Base-by-base conservation (phyloP, 495 filamentous ascomycete genomes). In the Chlorociboria aeruginascens region DNA sequence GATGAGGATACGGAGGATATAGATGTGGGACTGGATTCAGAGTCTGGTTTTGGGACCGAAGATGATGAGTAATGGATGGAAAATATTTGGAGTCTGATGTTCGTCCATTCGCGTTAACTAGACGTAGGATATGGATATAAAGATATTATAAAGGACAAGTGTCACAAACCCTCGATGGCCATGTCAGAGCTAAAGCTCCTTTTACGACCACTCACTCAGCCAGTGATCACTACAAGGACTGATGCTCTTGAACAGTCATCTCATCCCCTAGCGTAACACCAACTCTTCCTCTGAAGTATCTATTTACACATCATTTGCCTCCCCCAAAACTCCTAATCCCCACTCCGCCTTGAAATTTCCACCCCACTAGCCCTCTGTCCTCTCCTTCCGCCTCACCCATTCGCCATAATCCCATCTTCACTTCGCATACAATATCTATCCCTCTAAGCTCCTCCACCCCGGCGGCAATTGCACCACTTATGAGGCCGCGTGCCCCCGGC, bases 1-100 rank as follows among this genome's bases (percentile, higher is more conserved):
- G 67, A 69, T 35, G 64, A 63, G 28, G 67, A 65, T 17, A 65
- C 65, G 25, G 66, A 67, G 48, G 66, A 65, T 40, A 63, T 35
- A 12, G 54, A 51, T 9, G 54, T 48, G 12, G n/a, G n/a, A n/a
- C n/a, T n/a, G n/a, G 40, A 55, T 25, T 50, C 54, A 8, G 57
- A 54, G 39, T 46, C 51, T 31, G 54, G 48, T 6, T 52, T 51
- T 32, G 45, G 44, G 31, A 35, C 35, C 34, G 51, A 58, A 14
- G 46, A 54, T 44, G 51, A 65, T 16, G 46, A 52, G 34, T 45
- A 52, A 34, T 35, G n/a, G 14, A 7, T 8, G 8, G 9, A 13
- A n/a, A 42, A n/a, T 0, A 31, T 12, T 17, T 42, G 54, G 54
- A 53, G 54, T 57, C 28, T 12, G 50, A 50, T 43, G 42, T 53